phyloP scores from a whole-genome alignment of 2,329 filamentous ascomycete genomes.

The Diatrype stigma region DNA sequence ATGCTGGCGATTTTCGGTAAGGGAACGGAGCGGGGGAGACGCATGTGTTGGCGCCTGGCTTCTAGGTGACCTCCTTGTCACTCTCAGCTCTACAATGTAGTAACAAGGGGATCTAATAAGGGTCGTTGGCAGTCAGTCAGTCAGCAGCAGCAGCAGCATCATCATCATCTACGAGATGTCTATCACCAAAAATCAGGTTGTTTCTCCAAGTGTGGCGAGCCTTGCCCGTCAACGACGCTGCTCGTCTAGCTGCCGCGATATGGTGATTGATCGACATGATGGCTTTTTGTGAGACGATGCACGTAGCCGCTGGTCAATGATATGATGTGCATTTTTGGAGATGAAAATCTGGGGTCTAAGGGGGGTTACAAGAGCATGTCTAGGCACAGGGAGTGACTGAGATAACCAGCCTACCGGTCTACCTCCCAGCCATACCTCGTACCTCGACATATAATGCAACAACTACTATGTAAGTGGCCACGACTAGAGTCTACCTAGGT shows the following conservation, averaged over 20 bases:
- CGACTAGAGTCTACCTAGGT: too few species aligned
- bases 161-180: not conserved
- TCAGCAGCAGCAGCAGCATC: not conserved
- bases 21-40: not conserved
- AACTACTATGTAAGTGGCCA: too few species aligned
- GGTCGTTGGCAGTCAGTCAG: not conserved
- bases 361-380: not conserved
- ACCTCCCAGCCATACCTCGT: too few species aligned
- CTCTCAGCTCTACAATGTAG: too few species aligned
- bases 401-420: not conserved
- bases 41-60: not conserved
- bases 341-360: not conserved
- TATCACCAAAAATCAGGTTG: not conserved
- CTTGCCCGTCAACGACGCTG: not conserved
- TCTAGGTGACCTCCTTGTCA: too few species aligned
- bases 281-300: not conserved
- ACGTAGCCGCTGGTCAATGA: not conserved
- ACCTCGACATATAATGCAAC: too few species aligned
- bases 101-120: too few species aligned
- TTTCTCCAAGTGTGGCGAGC: not conserved
- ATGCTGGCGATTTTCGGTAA: constrained; percentile 1
- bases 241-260: not conserved
- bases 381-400: not conserved
- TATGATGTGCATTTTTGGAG: not conserved
- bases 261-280: not conserved